Conservation (phyloP, 345 rosid species). For the Heritiera fomes region DNA sequence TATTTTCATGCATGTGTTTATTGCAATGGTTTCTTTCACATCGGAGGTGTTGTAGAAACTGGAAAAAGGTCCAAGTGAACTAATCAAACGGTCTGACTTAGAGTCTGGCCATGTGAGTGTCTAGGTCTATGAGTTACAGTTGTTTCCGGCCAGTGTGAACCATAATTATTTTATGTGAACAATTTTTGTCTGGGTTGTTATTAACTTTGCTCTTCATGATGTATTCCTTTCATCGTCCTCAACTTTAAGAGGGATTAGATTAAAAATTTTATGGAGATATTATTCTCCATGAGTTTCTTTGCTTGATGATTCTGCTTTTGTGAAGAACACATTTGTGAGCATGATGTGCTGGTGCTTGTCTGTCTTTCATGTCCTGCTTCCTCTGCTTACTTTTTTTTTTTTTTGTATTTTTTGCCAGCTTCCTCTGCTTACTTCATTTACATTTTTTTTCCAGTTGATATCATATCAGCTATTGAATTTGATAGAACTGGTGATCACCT, state of each 20-base stretch:
- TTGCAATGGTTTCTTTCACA: not conserved
- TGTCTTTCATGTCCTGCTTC: not conserved
- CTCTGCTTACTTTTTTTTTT: conserved; percentile 26
- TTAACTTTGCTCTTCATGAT: not conserved
- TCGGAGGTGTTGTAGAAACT: conserved; percentile 2
- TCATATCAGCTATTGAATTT: conserved; percentile 97
- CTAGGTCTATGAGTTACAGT: not conserved
- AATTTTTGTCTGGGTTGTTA: not conserved
- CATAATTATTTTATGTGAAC: not conserved
- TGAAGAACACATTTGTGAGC: not conserved
- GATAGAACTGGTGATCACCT: conserved; percentile 97
- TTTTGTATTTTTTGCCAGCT: no score
- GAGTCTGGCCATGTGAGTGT: not conserved
- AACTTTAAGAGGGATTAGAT: not conserved
- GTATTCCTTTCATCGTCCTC: not conserved
- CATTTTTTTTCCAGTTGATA: conserved; percentile 72
- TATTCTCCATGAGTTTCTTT: not conserved
- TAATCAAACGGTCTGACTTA: not conserved
- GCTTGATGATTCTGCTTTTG: conserved; percentile 7
- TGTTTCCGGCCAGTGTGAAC: not conserved
- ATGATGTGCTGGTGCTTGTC: not conserved
- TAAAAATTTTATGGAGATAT: not conserved
- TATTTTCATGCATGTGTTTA: not conserved
- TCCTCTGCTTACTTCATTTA: not conserved
- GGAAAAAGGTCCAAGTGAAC: not conserved